Base-by-base conservation (phyloP, 768 basidiomycete species). In the Termitomyces sp. region DNA sequence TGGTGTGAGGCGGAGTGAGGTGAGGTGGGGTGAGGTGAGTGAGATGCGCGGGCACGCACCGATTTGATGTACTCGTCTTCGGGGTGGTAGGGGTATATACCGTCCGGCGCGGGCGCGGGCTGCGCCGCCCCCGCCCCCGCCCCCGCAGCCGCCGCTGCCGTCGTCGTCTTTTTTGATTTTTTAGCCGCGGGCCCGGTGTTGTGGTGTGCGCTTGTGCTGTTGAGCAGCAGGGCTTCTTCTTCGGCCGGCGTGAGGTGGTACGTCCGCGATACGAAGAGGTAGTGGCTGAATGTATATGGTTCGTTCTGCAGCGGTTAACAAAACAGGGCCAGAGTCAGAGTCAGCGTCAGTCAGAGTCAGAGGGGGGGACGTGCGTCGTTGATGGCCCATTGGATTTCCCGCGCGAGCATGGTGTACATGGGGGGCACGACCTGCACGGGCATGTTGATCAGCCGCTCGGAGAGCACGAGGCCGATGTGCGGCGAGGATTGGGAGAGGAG, bases 401-500 rank as follows among this genome's bases (percentile, higher is more conserved):
- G 85, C 0, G 77, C 73, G 24, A 98, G 78, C 90, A 98, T 94
- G 45, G 79, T 79, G 70, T 95, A 98, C 86, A 97, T 88, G 1
- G 93, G 94, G 6, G 94, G 89, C 9, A 95, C 80, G 36, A 94
- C 84, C 64, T 98, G 92, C 14, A 94, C 88, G 0, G 96, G 96
- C 87, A 99, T 95, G 69, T 98, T 99, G 63, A 97, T 80, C 52
- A 98, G 77, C 0, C 96, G 80, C 69, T 97, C 93, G 61, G 87
- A 90, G 62, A 99, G 76, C 9, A 98, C 79, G 18, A 97, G 78
- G 2, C 92, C 96, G 47, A 96, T 83, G 60, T 89, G 83, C 16
- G 76, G 75, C 38, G 74, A 70, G 36, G 63, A 76, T 48, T 77
- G 77, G 14, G 75, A 77, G 58, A 90, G 80, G 6, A 89, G 75